phyloP scores from a whole-genome alignment of 2,329 filamentous ascomycete species.

The Podosphaera fusca region DNA sequence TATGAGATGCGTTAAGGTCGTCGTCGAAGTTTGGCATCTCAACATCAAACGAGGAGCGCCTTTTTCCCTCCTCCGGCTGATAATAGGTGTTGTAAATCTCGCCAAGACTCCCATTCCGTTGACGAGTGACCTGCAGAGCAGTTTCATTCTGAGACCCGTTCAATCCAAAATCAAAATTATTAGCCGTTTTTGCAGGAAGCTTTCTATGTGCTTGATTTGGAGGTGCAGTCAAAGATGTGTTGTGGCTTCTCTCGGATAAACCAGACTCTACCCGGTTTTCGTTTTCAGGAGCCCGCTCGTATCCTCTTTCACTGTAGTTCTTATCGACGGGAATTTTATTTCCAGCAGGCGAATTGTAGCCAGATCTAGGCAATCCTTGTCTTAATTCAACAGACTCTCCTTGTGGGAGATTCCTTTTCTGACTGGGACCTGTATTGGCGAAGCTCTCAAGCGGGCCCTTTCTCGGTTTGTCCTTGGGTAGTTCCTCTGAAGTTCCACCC shows the following conservation, averaged over 20 bases:
- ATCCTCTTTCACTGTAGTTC: neutral
- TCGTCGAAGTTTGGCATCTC: constrained; percentile 16
- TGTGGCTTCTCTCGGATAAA: neutral
- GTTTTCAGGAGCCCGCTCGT: neutral
- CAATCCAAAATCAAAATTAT: neutral
- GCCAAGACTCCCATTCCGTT: constrained; percentile 19
- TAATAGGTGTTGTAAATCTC: constrained; percentile 34
- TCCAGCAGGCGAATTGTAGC: constrained; percentile 27
- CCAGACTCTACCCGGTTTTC: neutral
- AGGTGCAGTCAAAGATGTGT: neutral
- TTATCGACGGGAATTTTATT: constrained; percentile 11
- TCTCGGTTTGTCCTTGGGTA: constrained; percentile 6
- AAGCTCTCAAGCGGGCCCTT: constrained; percentile 7
- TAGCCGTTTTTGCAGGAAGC: constrained; percentile 4
- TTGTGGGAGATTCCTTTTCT: constrained; percentile 10
- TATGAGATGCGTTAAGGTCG: constrained; percentile 5
- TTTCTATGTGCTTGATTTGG: constrained; percentile 18
- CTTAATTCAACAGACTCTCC: constrained; percentile 8
- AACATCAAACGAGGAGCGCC: constrained; percentile 8
- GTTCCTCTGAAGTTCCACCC: constrained; percentile 10
- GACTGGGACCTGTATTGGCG: constrained; percentile 9
- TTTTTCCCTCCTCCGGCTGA: constrained; percentile 4
- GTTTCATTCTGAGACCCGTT: neutral
- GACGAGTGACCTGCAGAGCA: neutral
- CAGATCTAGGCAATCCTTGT: neutral